Evolutionary conservation across 1,284 basidiomycete species (phyloP).

Genomic region (Papiliotrema terrestris): DNA sequence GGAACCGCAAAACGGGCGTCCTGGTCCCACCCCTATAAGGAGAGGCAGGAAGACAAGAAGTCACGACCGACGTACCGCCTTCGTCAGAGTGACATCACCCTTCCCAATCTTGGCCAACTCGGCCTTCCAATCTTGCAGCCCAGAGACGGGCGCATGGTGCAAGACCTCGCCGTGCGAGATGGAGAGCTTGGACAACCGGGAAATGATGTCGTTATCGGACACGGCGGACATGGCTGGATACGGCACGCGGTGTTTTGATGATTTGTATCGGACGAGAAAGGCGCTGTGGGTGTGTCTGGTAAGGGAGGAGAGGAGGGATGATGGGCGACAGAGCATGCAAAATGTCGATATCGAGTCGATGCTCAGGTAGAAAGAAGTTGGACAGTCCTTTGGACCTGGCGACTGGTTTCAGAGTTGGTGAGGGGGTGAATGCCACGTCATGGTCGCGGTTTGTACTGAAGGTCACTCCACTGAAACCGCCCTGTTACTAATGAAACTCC

Average conservation of each 20-base stretch:
- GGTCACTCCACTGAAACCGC: too few relatives aligned
- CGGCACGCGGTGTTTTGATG: slow-evolving; percentile 7
- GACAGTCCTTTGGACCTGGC: not conserved
- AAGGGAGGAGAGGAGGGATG: not conserved
- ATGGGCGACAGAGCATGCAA: slow-evolving; percentile 1
- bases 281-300: not conserved
- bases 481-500: too few relatives aligned
- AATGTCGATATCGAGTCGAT: not conserved
- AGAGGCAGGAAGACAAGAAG: not conserved
- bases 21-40: too few relatives aligned
- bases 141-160: slow-evolving; percentile 41
- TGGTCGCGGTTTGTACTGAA: not conserved
- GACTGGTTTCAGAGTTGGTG: not conserved
- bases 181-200: slow-evolving; percentile 37
- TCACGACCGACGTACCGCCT: slow-evolving; percentile 35
- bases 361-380: not conserved
- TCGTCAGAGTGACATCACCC: slow-evolving; percentile 33
- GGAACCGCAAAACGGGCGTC: too few relatives aligned
- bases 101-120: slow-evolving; percentile 41
- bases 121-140: slow-evolving; percentile 44
- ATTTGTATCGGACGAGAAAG: not conserved
- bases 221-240: slow-evolving; percentile 61
- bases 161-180: slow-evolving; percentile 39
- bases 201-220: slow-evolving; percentile 64
- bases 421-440: not conserved